Percentiles rank a stretch among this genome's conserved stretches.
Evolutionary conservation across 352 stramenopile genomes (phyloP).

Genomic region (Phytophthora capsici): DNA sequence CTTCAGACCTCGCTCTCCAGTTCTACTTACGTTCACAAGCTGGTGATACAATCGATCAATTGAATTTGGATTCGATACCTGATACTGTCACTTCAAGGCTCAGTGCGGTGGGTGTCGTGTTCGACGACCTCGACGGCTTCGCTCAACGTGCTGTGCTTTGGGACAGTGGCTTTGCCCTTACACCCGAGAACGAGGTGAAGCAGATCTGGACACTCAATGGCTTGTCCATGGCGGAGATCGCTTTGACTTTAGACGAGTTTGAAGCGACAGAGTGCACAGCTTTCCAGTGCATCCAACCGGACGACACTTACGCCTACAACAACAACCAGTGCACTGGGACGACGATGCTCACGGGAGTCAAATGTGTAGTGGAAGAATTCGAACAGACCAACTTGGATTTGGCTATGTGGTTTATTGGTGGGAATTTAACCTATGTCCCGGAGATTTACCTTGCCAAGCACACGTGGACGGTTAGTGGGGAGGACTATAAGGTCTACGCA

Average conservation of each 20-base stretch:
- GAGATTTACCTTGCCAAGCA: constrained; percentile 33
- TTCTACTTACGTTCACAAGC: constrained; percentile 27
- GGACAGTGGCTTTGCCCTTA: constrained; percentile 54
- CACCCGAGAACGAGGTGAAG: constrained; percentile 16
- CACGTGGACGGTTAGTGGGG: constrained; percentile 5
- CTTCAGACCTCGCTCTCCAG: constrained; percentile 43
- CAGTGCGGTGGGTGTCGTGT: constrained; percentile 15
- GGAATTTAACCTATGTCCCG: constrained; percentile 4
- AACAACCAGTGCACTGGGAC: constrained; percentile 29
- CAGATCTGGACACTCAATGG: constrained; percentile 40
- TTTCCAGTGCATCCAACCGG: constrained; percentile 25
- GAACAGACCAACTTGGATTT: constrained; percentile 12
- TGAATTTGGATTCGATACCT: constrained; percentile 23
- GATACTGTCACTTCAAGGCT: constrained; percentile 31
- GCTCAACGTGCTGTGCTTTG: constrained; percentile 64
- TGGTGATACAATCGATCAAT: constrained; percentile 10
- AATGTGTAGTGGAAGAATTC: constrained; percentile 37
- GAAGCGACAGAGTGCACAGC: constrained; percentile 17
- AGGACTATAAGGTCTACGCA: constrained; percentile 28
- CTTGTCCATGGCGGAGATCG: constrained; percentile 40
- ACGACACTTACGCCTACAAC: constrained; percentile 14
- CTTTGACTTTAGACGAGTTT: constrained; percentile 31
- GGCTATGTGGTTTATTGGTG: constrained; percentile 38
- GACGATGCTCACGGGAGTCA: constrained; percentile 27
- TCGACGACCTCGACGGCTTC: constrained; percentile 35